phyloP scores from a whole-genome alignment of 352 stramenopile genomes.

The Aphanomyces invadans region DNA sequence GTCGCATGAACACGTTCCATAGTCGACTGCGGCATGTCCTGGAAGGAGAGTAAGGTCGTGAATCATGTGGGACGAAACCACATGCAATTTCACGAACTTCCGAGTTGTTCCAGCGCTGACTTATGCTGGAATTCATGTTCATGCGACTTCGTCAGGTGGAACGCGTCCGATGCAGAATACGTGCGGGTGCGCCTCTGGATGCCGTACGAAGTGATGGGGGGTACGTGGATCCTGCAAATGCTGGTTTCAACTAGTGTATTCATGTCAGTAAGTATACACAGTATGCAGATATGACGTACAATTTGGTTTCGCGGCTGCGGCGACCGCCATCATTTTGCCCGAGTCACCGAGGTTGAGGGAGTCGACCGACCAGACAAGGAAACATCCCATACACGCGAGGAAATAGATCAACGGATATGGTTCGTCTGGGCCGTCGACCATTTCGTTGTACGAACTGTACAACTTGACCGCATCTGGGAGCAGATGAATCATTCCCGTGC shows the following conservation, averaged over 20 bases:
- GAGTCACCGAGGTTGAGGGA: slow-evolving; percentile 57
- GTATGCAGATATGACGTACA: slow-evolving; percentile 29
- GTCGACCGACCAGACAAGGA: slow-evolving; percentile 53
- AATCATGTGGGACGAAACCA: neutral
- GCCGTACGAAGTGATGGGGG: slow-evolving; percentile 43
- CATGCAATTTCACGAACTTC: neutral
- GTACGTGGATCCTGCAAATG: slow-evolving; percentile 51
- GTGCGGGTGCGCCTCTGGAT: slow-evolving; percentile 31
- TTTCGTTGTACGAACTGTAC: slow-evolving; percentile 39
- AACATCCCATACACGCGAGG: slow-evolving; percentile 43
- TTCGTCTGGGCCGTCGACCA: slow-evolving; percentile 36
- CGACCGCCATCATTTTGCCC: slow-evolving; percentile 57
- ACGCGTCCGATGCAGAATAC: neutral
- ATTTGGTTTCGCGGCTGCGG: slow-evolving; percentile 43
- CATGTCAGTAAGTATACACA: neutral
- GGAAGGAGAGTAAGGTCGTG: neutral
- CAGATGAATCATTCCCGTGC: slow-evolving; percentile 45
- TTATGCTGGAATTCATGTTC: neutral
- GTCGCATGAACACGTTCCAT: slow-evolving; percentile 22
- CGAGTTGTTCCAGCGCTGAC: no score
- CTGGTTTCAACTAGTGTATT: slow-evolving; percentile 43
- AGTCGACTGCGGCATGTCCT: slow-evolving; percentile 1
- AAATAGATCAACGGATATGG: slow-evolving; percentile 49
- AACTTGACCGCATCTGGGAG: slow-evolving; percentile 49
- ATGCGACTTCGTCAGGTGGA: neutral